Evolutionary conservation across 139 green algal species (phyloP).

Genomic region (Auxenochlorella protothecoides): DNA sequence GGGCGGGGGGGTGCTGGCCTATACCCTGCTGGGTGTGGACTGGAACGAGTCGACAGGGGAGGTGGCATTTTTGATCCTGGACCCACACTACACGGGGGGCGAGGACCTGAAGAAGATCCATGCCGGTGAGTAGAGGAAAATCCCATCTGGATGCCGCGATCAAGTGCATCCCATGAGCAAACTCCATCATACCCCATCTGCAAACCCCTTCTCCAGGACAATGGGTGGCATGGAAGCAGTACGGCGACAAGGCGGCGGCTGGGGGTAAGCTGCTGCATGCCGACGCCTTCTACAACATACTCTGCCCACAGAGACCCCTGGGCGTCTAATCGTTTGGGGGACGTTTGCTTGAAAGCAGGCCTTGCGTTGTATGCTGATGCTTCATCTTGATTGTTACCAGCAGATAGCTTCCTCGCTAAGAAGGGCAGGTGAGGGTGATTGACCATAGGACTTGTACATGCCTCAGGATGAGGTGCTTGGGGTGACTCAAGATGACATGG

Average conservation of each 20-base stretch:
- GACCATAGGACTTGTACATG: too few species aligned
- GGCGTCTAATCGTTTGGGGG: constrained; percentile 18
- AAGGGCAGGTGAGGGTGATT: too few species aligned
- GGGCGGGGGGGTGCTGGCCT: constrained; percentile 88
- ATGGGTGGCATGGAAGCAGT: constrained; percentile 87
- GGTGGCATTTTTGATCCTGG: constrained; percentile 86
- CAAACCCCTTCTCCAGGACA: constrained; percentile 15
- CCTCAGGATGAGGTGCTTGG: too few species aligned
- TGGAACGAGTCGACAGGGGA: constrained; percentile 77
- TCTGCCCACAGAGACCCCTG: constrained; percentile 77
- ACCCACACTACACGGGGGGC: constrained; percentile 88
- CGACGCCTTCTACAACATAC: constrained; percentile 91
- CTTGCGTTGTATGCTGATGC: too few species aligned
- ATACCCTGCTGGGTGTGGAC: constrained; percentile 88
- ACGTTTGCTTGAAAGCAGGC: background rate
- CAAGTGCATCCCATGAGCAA: too few species aligned
- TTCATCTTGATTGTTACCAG: too few species aligned
- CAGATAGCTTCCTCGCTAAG: too few species aligned
- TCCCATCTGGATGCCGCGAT: too few species aligned
- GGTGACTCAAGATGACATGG: too few species aligned
- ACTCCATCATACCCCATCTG: too few species aligned
- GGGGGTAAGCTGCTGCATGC: constrained; percentile 76
- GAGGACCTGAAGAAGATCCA: constrained; percentile 62
- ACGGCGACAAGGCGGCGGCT: constrained; percentile 62
- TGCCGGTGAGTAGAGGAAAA: background rate